phyloP scores from a whole-genome alignment of 345 rosid species.

The Carallia brachiata region DNA sequence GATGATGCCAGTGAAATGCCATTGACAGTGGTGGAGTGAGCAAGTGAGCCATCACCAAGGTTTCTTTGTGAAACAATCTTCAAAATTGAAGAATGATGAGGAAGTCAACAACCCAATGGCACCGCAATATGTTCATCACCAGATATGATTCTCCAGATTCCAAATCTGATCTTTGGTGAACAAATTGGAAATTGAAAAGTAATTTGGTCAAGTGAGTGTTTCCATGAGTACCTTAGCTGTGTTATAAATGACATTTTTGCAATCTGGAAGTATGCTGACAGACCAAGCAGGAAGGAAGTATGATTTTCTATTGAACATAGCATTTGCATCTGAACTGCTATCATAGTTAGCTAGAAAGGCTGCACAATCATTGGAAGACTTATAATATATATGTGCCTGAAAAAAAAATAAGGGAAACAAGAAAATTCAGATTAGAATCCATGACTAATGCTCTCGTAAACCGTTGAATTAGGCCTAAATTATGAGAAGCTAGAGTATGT shows the following conservation, averaged over 20 bases:
- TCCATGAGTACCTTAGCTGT: slow-evolving; percentile 48
- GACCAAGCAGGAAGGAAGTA: slow-evolving; percentile 74
- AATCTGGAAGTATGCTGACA: slow-evolving; percentile 71
- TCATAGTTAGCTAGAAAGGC: slow-evolving; percentile 64
- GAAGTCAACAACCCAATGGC: too few species aligned
- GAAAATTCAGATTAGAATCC: neutral
- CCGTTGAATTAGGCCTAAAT: neutral
- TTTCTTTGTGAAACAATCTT: slow-evolving; percentile 57
- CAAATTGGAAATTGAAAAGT: neutral
- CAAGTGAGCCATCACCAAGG: slow-evolving; percentile 32
- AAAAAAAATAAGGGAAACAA: neutral
- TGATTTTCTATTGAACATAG: slow-evolving; percentile 42
- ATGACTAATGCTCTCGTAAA: neutral
- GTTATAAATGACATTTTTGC: slow-evolving; percentile 52
- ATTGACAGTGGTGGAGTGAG: slow-evolving; percentile 16
- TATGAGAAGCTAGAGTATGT: too few species aligned
- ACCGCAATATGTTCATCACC: too few species aligned
- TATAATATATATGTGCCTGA: slow-evolving; percentile 62
- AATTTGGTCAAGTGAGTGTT: neutral
- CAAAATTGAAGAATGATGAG: slow-evolving; percentile 12
- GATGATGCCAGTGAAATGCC: slow-evolving; percentile 25
- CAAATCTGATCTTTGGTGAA: too few species aligned
- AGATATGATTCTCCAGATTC: too few species aligned
- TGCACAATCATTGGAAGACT: slow-evolving; percentile 49
- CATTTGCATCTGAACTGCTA: slow-evolving; percentile 39